phyloP scores from a whole-genome alignment of 2,329 filamentous ascomycete species.

The Hymenoscyphus occultus region DNA sequence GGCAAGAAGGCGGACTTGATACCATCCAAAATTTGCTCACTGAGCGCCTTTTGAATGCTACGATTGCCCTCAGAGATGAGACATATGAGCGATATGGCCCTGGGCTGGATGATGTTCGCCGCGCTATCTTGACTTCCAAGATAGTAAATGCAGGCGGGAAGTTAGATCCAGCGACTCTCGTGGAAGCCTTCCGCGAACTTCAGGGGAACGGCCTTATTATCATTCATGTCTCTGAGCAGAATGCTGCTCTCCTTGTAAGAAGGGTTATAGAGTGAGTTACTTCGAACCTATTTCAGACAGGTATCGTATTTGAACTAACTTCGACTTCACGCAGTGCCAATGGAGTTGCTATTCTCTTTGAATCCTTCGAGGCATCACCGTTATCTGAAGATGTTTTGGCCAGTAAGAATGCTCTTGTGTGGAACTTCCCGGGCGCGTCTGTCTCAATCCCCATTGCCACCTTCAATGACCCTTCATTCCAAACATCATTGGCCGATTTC shows the following conservation, averaged over 20 bases:
- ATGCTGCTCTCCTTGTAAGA: slow-evolving; percentile 40
- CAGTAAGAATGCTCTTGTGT: slow-evolving; percentile 49
- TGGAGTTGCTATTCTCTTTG: slow-evolving; percentile 44
- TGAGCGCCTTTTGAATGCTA: slow-evolving; percentile 15
- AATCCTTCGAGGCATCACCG: slow-evolving; percentile 60
- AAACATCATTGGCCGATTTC: slow-evolving; percentile 47
- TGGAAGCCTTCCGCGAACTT: slow-evolving; percentile 33
- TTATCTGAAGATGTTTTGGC: slow-evolving; percentile 50
- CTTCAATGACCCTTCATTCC: slow-evolving; percentile 45
- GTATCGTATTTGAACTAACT: neutral
- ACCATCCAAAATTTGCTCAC: slow-evolving; percentile 15
- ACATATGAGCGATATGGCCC: neutral
- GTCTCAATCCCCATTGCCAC: slow-evolving; percentile 44
- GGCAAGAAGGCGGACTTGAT: slow-evolving; percentile 18
- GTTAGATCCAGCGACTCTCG: slow-evolving; percentile 29
- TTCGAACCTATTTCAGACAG: neutral
- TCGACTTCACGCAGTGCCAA: slow-evolving; percentile 7
- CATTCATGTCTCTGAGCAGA: slow-evolving; percentile 47
- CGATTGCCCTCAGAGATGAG: neutral
- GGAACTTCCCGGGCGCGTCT: slow-evolving; percentile 58
- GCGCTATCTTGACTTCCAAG: slow-evolving; percentile 16
- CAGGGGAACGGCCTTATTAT: slow-evolving; percentile 39
- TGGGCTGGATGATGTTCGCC: slow-evolving; percentile 14
- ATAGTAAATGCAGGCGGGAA: slow-evolving; percentile 18
- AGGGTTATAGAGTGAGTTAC: neutral